Conservation (phyloP, 2,329 filamentous ascomycete species). For the Beauveria sp. region DNA sequence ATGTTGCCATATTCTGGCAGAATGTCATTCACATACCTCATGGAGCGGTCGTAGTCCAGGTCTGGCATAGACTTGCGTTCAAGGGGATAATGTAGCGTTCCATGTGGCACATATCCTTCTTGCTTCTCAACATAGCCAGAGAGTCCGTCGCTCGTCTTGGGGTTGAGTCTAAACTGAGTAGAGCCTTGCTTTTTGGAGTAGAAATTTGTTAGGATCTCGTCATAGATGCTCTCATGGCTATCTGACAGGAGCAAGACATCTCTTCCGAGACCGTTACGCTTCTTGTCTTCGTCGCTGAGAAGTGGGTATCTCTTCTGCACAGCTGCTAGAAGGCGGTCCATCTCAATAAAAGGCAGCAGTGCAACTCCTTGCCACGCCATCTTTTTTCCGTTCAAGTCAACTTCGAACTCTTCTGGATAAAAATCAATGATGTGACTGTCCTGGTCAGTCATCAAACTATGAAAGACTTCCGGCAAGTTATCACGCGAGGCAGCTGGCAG, state of each 20-base stretch:
- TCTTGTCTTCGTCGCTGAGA: slow-evolving; percentile 66
- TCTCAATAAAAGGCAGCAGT: slow-evolving; percentile 91
- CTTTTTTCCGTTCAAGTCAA: slow-evolving; percentile 96
- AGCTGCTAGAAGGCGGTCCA: slow-evolving; percentile 72
- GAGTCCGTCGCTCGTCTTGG: slow-evolving; percentile 67
- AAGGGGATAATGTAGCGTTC: slow-evolving; percentile 70
- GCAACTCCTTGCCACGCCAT: slow-evolving; percentile 97
- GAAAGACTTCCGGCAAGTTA: slow-evolving; percentile 81
- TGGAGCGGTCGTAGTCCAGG: slow-evolving; percentile 77
- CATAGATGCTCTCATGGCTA: slow-evolving; percentile 68
- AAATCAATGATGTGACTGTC: slow-evolving; percentile 95
- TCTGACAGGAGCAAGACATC: slow-evolving; percentile 83
- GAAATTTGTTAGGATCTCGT: slow-evolving; percentile 75
- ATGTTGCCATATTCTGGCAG: background rate
- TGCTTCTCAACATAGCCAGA: slow-evolving; percentile 77
- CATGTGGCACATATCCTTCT: slow-evolving; percentile 76
- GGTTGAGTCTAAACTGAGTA: slow-evolving; percentile 63
- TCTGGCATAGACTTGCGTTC: slow-evolving; percentile 63
- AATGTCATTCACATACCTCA: slow-evolving; percentile 56
- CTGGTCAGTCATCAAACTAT: slow-evolving; percentile 79
- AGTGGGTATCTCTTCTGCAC: slow-evolving; percentile 77
- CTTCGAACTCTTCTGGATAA: slow-evolving; percentile 87
- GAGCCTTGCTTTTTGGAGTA: slow-evolving; percentile 81
- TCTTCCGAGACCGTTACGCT: slow-evolving; percentile 70
- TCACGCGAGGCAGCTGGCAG: slow-evolving; percentile 89